Percentiles rank a stretch among this genome's conserved stretches.
Conservation (phyloP, 495 filamentous ascomycete genomes). For the Penicillium taxi region DNA sequence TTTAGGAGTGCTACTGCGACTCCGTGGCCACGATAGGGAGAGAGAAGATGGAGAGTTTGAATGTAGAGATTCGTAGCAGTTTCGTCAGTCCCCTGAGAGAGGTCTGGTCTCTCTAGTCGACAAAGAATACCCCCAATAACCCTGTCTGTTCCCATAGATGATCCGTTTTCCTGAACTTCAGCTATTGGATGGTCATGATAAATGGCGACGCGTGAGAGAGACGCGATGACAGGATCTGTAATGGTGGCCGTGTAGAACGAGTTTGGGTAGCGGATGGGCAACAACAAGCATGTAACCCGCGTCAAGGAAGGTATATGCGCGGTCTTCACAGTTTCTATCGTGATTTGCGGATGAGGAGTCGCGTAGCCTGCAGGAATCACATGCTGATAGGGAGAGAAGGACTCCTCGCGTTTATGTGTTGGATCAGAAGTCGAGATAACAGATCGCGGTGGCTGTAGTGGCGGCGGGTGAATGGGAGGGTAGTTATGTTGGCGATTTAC, state of each 20-base stretch:
- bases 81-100: constrained; percentile 20
- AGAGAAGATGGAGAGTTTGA: constrained; percentile 73
- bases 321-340: constrained; percentile 50
- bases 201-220: constrained; percentile 70
- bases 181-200: constrained; percentile 47
- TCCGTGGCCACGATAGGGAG: constrained; percentile 72
- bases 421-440: constrained; percentile 21
- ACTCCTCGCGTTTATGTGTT: constrained; percentile 18
- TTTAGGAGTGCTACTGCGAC: constrained; percentile 68
- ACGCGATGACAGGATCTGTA: constrained; percentile 54
- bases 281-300: constrained; percentile 72
- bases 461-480: constrained; percentile 30
- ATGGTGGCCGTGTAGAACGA: constrained; percentile 76
- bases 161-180: constrained; percentile 26
- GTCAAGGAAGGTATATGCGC: constrained; percentile 65
- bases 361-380: constrained; percentile 22
- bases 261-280: constrained; percentile 82
- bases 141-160: constrained; percentile 38
- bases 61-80: constrained; percentile 62
- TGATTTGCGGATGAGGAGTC: constrained; percentile 37
- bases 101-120: constrained; percentile 51
- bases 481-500: constrained; percentile 4
- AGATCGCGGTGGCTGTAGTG: constrained; percentile 17
- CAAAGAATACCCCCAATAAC: constrained; percentile 80
- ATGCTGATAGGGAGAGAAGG: constrained; percentile 30